Conservation (phyloP, 2,329 filamentous ascomycete genomes). For the Stylonectria norvegica region DNA sequence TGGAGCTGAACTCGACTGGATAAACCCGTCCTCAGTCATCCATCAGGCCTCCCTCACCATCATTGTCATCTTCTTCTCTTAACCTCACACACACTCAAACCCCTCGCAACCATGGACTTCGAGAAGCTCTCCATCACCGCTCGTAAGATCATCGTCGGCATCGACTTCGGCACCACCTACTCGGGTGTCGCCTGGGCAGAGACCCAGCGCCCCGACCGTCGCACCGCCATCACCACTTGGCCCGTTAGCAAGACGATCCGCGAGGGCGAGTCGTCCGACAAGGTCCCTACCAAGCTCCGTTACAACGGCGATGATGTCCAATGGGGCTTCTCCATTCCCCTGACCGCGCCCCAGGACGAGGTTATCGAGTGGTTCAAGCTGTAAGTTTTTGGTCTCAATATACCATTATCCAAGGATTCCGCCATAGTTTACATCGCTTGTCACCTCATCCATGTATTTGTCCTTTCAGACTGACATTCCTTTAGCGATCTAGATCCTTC, state of each 20-base stretch:
- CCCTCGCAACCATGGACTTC: conserved; percentile 32
- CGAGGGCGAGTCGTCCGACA: conserved; percentile 39
- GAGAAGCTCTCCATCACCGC: conserved; percentile 33
- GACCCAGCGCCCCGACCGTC: conserved; percentile 36
- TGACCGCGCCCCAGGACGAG: conserved; percentile 36
- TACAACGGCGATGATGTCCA: conserved; percentile 36
- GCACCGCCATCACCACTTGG: conserved; percentile 40
- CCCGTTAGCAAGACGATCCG: conserved; percentile 35
- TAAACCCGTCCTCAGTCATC: too few species aligned
- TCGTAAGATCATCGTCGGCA: conserved; percentile 45
- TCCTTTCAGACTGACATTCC: conserved; percentile 7
- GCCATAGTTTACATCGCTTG: not conserved
- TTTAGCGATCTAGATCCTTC: conserved; percentile 37
- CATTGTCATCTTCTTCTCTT: not conserved
- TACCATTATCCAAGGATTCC: not conserved
- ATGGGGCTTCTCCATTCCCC: conserved; percentile 46
- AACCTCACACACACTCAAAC: not conserved
- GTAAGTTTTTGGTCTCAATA: conserved; percentile 28
- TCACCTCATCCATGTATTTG: too few species aligned
- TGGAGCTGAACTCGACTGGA: too few species aligned
- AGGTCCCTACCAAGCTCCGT: conserved; percentile 45
- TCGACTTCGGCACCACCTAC: conserved; percentile 54
- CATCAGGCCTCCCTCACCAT: too few species aligned
- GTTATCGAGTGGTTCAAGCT: conserved; percentile 49
- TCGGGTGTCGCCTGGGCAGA: conserved; percentile 50